Evolutionary conservation across 169 alveolate species (phyloP).

Genomic region (Eimeria necatrix): DNA sequence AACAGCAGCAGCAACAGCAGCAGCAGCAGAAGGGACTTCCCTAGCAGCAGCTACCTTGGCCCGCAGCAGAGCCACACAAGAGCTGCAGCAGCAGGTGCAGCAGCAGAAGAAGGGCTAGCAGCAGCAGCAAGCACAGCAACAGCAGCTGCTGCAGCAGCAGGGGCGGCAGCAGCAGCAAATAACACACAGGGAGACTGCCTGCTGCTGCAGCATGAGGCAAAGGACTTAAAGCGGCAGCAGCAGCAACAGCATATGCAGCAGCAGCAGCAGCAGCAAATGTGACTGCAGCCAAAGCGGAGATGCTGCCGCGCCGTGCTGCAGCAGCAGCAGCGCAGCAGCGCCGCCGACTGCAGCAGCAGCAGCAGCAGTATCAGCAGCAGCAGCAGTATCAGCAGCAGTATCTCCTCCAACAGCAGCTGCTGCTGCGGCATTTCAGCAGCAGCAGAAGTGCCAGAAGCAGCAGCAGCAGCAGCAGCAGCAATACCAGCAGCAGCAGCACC

Average conservation of each 20-base stretch:
- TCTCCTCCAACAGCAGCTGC: background rate
- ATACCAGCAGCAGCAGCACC: constrained; percentile 16
- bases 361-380: too few relatives aligned
- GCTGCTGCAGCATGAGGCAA: background rate
- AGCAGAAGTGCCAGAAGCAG: background rate
- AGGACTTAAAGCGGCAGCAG: background rate
- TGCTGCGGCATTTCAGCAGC: constrained; percentile 4
- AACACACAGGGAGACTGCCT: background rate
- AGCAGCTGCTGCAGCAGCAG: constrained; percentile 11
- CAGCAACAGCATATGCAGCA: background rate
- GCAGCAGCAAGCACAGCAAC: background rate
- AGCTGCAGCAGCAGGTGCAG: constrained; percentile 8
- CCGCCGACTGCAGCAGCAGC: too few relatives aligned
- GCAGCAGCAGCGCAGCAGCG: background rate
- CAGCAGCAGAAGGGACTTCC: too few relatives aligned
- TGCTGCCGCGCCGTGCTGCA: too few relatives aligned
- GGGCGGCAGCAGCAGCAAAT: background rate
- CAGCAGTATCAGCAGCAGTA: too few relatives aligned
- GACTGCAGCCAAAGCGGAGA: too few relatives aligned
- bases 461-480: constrained; percentile 12
- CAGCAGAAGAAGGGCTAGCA: background rate
- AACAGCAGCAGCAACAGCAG: too few relatives aligned
- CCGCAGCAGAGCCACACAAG: background rate
- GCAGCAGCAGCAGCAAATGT: constrained; percentile 31
- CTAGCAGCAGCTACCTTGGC: background rate